Evolutionary conservation across 352 stramenopile species (phyloP).

Genomic region (Phytophthora kernoviae): DNA sequence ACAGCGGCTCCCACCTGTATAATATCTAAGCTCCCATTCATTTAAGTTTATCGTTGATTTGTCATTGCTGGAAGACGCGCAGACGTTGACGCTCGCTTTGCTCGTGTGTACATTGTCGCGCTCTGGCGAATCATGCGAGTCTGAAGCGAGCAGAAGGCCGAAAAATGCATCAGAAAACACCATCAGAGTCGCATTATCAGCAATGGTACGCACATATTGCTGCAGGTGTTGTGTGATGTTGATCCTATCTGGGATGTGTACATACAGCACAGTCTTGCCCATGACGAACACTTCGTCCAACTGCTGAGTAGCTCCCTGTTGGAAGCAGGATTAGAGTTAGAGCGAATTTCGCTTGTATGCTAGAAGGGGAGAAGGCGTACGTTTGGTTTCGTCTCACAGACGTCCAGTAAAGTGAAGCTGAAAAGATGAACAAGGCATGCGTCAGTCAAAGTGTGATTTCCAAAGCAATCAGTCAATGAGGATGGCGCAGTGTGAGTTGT

Average conservation of each 20-base stretch:
- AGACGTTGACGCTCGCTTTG: slow-evolving; percentile 53
- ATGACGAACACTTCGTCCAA: slow-evolving; percentile 91
- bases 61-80: slow-evolving; percentile 3
- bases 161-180: not conserved
- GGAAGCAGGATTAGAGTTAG: not conserved
- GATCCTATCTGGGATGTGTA: slow-evolving; percentile 88
- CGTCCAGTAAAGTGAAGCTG: slow-evolving; percentile 79
- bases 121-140: slow-evolving; percentile 81
- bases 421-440: not conserved
- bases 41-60: not conserved
- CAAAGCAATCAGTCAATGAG: not conserved
- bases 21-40: slow-evolving; percentile 23
- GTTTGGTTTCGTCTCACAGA: slow-evolving; percentile 74
- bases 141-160: slow-evolving; percentile 26
- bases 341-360: not conserved
- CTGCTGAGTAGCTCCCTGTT: slow-evolving; percentile 54
- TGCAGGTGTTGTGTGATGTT: slow-evolving; percentile 80
- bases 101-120: slow-evolving; percentile 80
- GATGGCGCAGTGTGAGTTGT: slow-evolving; percentile 5
- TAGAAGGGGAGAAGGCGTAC: slow-evolving; percentile 22
- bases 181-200: not conserved
- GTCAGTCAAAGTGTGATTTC: not conserved
- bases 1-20: slow-evolving; percentile 78
- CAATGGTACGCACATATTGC: slow-evolving; percentile 62
- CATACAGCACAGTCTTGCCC: slow-evolving; percentile 84